Evolutionary conservation across 139 green algal genomes (phyloP).

Genomic region (Gonium pectorale): DNA sequence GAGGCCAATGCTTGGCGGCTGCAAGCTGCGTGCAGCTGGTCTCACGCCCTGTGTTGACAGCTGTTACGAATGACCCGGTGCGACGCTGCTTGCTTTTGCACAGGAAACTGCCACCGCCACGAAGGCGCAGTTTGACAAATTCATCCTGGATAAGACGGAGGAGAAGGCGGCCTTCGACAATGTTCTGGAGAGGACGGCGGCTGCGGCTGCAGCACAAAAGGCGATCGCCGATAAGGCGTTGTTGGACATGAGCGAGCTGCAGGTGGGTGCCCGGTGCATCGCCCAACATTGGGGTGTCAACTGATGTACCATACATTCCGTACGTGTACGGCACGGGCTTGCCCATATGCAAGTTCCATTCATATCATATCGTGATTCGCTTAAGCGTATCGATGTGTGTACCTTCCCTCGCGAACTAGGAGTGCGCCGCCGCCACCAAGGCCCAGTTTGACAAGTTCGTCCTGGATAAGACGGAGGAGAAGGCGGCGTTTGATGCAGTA

Average conservation of each 20-base stretch:
- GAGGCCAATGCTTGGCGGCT: too few species aligned
- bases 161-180: slow-evolving; percentile 31
- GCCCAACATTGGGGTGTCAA: too few species aligned
- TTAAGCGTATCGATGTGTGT: too few species aligned
- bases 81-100: neutral
- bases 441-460: slow-evolving; percentile 39
- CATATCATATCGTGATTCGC: too few species aligned
- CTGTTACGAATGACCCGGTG: too few species aligned
- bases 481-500: slow-evolving; percentile 25
- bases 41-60: too few species aligned
- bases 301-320: too few species aligned
- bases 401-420: too few species aligned
- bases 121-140: slow-evolving; percentile 48
- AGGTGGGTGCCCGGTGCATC: too few species aligned
- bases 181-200: neutral
- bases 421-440: neutral
- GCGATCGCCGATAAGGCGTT: slow-evolving; percentile 17
- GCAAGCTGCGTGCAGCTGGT: too few species aligned
- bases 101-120: neutral
- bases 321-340: too few species aligned
- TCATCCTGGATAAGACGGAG: slow-evolving; percentile 27
- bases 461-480: slow-evolving; percentile 28
- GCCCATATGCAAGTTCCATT: too few species aligned
- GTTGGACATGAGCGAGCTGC: neutral
- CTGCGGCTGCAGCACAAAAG: neutral